Base-by-base conservation (phyloP, 192 early-diverging fungal genomes). In the Chytriomyces sp. region DNA sequence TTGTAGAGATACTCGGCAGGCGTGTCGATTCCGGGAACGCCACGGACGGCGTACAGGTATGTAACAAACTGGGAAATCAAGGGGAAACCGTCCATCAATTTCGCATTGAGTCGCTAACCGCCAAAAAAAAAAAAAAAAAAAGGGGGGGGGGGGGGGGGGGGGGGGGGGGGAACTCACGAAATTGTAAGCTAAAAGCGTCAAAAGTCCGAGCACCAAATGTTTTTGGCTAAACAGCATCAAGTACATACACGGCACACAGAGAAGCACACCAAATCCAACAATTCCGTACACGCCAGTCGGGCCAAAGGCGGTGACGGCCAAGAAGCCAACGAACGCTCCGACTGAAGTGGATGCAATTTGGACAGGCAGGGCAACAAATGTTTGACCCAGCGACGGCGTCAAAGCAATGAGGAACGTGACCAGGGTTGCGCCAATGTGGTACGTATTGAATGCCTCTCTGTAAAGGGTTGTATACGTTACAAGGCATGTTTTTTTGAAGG, bases 301-400 rank as follows among this genome's bases (percentile, higher is more conserved):
- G 7, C 65, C 65, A 67, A 67, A 67, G 7, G 43, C 45, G 1
- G 28, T 45, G 44, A 67, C 3, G 3, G 65, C 65, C 20, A 67
- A 8, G 46, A 48, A 67, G 0, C 65, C 65, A 13, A 43, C 65
- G 28, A 67, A 3, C 2, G 65, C 65, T 1, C 65, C 65, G 5
- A 67, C 46, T 13, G 65, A 67, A 47, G 65, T 67, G 23, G 65
- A 67, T 11, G 13, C 65, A 16, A 67, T 67, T 47, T 67, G 65
- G 18, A 45, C 23, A n/a, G 65, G 65, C 11, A 67, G 44, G 11
- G 65, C 23, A 18, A 45, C 13, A 67, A 45, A 67, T 1, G 65
- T 67, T 23, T 67, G 65, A 35, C 65, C 65, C 24, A 67, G 23
- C 43, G 65, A 67, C 9, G 65, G 65, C 65, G 65, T 67, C 65